Conservation (phyloP, 352 stramenopile species). For the Thraustochytrium striatum region DNA sequence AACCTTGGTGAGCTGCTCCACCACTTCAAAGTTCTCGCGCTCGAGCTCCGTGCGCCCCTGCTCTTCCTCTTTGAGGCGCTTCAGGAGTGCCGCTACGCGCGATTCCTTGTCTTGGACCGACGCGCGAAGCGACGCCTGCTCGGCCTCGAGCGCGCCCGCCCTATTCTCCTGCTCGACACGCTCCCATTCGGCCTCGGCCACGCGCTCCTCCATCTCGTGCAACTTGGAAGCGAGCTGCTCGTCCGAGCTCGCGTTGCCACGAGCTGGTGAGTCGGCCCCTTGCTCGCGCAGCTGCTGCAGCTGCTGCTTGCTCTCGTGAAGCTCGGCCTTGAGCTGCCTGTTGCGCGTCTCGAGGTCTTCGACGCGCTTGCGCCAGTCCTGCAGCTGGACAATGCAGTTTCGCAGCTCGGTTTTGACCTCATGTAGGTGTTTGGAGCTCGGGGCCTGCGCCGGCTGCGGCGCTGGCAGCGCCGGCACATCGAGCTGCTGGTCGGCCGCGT, state of each 20-base stretch:
- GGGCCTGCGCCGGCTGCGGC: background rate
- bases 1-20: background rate
- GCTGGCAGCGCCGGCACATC: background rate
- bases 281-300: background rate
- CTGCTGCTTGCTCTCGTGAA: background rate
- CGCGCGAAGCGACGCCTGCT: no score
- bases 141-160: no score
- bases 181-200: conserved; percentile 22
- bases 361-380: background rate
- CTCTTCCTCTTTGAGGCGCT: background rate
- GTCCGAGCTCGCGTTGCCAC: no score
- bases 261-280: background rate
- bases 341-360: background rate
- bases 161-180: background rate
- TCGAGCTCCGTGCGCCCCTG: background rate
- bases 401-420: background rate
- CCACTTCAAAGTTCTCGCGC: background rate
- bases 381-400: background rate
- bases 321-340: background rate
- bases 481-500: background rate
- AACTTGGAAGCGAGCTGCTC: background rate
- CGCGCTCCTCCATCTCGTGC: background rate
- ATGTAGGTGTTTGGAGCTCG: background rate
- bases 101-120: no score
- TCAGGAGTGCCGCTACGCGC: no score